Percentiles rank a stretch among this genome's conserved stretches.
Conservation (phyloP, 75 land plant species). For the Cupressus sempervirens region DNA sequence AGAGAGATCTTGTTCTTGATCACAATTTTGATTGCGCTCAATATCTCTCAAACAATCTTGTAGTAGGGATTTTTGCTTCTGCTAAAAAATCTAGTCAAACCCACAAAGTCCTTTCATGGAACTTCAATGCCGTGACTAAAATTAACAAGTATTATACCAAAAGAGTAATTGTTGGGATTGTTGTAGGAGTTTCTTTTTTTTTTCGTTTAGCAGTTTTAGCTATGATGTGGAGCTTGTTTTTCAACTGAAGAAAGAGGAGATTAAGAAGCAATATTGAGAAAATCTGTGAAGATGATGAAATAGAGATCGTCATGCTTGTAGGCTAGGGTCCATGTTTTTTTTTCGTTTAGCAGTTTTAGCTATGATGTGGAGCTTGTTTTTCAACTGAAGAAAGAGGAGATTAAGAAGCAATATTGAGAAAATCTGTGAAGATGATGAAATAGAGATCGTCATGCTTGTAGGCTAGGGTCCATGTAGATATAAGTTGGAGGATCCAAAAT, state of each 20-base stretch:
- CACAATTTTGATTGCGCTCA: background rate
- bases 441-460: conserved; percentile 11
- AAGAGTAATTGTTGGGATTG: background rate
- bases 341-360: background rate
- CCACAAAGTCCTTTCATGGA: too few relatives aligned
- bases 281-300: conserved; percentile 4
- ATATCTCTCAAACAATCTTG: background rate
- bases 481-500: conserved; percentile 28
- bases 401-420: background rate
- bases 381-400: background rate
- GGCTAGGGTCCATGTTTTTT: too few relatives aligned
- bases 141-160: background rate
- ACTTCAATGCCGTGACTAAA: too few relatives aligned
- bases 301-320: conserved; percentile 10
- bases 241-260: background rate
- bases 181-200: background rate
- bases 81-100: background rate
- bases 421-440: conserved; percentile 5
- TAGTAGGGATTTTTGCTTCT: background rate
- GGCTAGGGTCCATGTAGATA: conserved; percentile 28
- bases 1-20: background rate
- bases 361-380: background rate
- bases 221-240: background rate
- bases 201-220: background rate
- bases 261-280: background rate